Percentiles rank a stretch among this genome's conserved stretches.
Evolutionary conservation across 768 basidiomycete species (phyloP).

Genomic region (Ramaria rubella): DNA sequence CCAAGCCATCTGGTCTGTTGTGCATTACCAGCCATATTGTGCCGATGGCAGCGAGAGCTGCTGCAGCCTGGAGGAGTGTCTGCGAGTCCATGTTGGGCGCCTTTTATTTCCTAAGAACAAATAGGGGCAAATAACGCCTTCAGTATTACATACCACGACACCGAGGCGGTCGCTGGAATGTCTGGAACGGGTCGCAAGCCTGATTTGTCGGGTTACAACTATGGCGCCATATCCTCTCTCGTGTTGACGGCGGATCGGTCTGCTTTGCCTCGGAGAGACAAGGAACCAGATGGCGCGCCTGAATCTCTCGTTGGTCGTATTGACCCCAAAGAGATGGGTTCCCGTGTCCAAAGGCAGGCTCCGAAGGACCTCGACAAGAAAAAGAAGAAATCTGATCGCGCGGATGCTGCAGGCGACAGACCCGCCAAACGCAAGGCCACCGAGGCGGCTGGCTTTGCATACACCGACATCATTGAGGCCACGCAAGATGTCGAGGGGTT

Average conservation of each 20-base stretch:
- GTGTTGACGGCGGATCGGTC: slow-evolving; percentile 90
- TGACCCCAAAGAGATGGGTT: slow-evolving; percentile 88
- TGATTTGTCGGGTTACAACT: slow-evolving; percentile 90
- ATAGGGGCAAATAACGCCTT: too few relatives aligned
- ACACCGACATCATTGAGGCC: slow-evolving; percentile 88
- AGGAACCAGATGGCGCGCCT: slow-evolving; percentile 95
- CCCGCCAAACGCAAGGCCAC: slow-evolving; percentile 49
- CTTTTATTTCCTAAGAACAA: too few relatives aligned
- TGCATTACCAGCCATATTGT: neutral
- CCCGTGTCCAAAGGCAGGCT: slow-evolving; percentile 71
- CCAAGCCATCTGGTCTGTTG: neutral
- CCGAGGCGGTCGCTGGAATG: too few relatives aligned
- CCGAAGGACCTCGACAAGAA: slow-evolving; percentile 91
- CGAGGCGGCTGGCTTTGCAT: slow-evolving; percentile 65
- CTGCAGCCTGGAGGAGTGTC: neutral
- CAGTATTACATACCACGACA: too few relatives aligned
- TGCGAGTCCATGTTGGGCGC: neutral
- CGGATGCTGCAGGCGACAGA: slow-evolving; percentile 50
- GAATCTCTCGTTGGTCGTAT: slow-evolving; percentile 90
- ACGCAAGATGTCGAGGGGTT: slow-evolving; percentile 92
- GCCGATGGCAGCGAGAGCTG: neutral
- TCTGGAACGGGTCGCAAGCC: slow-evolving; percentile 56
- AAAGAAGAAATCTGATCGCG: slow-evolving; percentile 75
- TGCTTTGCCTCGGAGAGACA: slow-evolving; percentile 76
- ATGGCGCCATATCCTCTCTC: slow-evolving; percentile 89